Evolutionary conservation across 139 green algal genomes (phyloP).

Genomic region (Chlamydomonas sphaeroides): DNA sequence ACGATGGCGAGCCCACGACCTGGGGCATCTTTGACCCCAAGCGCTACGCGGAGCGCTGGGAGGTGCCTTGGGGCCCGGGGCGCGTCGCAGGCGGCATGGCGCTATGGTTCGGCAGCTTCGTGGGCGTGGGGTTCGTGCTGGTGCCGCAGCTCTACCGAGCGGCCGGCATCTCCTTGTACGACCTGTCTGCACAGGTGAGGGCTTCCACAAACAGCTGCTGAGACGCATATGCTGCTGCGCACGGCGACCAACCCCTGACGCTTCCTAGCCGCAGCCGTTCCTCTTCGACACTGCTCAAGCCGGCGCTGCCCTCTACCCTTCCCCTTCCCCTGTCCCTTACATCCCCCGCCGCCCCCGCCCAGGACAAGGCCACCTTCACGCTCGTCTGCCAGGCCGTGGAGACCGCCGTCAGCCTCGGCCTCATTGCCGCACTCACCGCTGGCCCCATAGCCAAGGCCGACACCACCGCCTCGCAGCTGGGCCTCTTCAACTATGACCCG

Average conservation of each 20-base stretch:
- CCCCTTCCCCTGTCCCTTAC: not conserved
- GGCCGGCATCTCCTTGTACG: conserved; percentile 26
- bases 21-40: conserved; percentile 67
- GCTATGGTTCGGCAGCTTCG: conserved; percentile 73
- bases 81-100: conserved; percentile 70
- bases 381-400: conserved; percentile 66
- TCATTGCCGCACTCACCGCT: too few species aligned
- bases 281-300: too few species aligned
- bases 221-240: too few species aligned
- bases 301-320: not conserved
- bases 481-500: conserved; percentile 57
- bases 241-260: too few species aligned
- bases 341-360: too few species aligned
- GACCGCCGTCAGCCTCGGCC: conserved; percentile 61
- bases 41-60: conserved; percentile 64
- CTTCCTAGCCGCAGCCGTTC: not conserved
- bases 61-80: conserved; percentile 77
- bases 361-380: conserved; percentile 41
- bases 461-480: not conserved
- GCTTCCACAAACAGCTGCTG: too few species aligned
- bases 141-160: conserved; percentile 62
- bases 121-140: conserved; percentile 73
- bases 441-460: too few species aligned
- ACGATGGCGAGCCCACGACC: not conserved
- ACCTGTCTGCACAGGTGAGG: conserved; percentile 35